Base-by-base conservation (phyloP, 805 yeast genomes). In the Ogataea glucozyma region DNA sequence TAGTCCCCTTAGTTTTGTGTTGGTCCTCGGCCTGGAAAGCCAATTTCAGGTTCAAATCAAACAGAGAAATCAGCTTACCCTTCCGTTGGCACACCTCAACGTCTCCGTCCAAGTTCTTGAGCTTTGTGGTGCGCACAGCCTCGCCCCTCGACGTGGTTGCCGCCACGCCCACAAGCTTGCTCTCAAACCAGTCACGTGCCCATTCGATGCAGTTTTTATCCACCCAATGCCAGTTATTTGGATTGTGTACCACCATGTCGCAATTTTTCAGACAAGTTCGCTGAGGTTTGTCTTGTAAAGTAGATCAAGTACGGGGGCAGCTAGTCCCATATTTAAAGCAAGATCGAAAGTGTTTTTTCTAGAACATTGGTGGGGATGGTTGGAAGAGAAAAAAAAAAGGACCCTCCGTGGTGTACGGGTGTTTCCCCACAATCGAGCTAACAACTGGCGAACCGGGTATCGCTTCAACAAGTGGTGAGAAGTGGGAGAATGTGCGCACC, bases 161-260 rank as follows among this genome's bases (percentile, higher is more conserved):
- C 11, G 64, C 48, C 30, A 80, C 49, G 1, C 83, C 84, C 9
- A 72, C 71, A 40, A 89, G 69, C 33, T 79, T 75, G 35, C 78
- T 75, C 22, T 67, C 65, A 64, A 93, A 87, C 64, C 91, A 91
- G 30, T 76, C 73, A 48, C 79, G 79, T 10, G 97, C 76, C 99
- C 99, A 93, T 43, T 79, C 83, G 44, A 91, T 76, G 69, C 99
- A 93, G 72, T 93, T 93, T 66, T 91, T 91, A 69, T 91, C 97
- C 49, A 90, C 97, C 98, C 98, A 93, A 74, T 93, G 99, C 99
- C 99, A 91, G 70, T 91, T 91, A 67, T 93, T 93, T 29, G 98
- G 98, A 75, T 91, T 93, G 68, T 88, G 85, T 23, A 93, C 90
- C 30, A 87, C 97, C 97, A 91, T 91, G n/a, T 29, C 27, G 13